A percentile compares a stretch with the other conserved stretches of the same genome.
These are phyloP conservation scores for Penicillium sp. DNA, from an alignment of 2,329 filamentous ascomycete genomes.

Conservation along the genomic window DNA sequence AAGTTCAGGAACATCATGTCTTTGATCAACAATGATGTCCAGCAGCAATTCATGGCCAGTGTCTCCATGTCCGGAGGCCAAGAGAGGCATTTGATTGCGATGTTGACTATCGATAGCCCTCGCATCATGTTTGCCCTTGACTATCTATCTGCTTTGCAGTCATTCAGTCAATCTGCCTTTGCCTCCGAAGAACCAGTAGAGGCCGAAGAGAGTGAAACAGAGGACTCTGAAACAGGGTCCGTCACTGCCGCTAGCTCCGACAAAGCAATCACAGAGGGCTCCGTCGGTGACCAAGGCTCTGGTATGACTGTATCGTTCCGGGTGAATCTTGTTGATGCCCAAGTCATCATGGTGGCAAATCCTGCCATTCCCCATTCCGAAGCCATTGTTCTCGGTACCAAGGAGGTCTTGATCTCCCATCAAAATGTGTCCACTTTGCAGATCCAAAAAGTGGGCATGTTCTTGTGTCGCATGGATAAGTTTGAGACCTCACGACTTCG, in stretches of 20 bases:
- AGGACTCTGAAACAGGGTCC: conserved; percentile 40
- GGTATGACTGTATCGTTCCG: conserved; percentile 81
- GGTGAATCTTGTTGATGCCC: conserved; percentile 92
- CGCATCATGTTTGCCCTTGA: conserved; percentile 93
- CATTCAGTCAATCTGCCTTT: conserved; percentile 73
- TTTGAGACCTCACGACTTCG: conserved; percentile 88
- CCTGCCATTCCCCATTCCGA: conserved; percentile 87
- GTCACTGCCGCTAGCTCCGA: conserved; percentile 30
- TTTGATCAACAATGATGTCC: conserved; percentile 86
- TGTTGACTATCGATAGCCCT: conserved; percentile 93
- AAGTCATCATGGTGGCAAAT: conserved; percentile 95
- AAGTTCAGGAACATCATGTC: conserved; percentile 99
- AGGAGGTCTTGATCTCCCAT: conserved; percentile 88
- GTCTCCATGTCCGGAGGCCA: conserved; percentile 86
- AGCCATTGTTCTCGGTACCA: conserved; percentile 91
- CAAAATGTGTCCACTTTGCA: conserved; percentile 94
- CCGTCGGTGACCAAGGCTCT: conserved; percentile 37
- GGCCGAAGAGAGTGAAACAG: conserved; percentile 37
- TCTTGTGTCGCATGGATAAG: conserved; percentile 95
- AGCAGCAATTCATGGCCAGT: conserved; percentile 97
- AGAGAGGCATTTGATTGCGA: conserved; percentile 79
- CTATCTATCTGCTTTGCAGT: conserved; percentile 87
- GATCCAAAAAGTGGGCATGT: conserved; percentile 95
- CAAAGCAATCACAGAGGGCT: conserved; percentile 22
- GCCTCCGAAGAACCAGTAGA: conserved; percentile 52